phyloP scores from a whole-genome alignment of 2,329 filamentous ascomycete species.

The Macrophomina pseudophaseolina region DNA sequence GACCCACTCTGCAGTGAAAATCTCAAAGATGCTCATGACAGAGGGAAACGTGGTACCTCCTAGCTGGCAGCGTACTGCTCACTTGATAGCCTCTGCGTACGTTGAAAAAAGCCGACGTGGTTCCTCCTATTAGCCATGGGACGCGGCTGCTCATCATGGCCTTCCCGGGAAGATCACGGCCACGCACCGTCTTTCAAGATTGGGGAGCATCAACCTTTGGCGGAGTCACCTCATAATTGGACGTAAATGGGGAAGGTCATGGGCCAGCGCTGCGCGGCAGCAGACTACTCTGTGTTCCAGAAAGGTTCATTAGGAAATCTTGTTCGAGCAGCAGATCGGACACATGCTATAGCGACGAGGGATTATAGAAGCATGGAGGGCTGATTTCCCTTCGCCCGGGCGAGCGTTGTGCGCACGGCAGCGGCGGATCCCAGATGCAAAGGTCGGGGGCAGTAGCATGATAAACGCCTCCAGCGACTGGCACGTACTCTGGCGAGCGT shows the following conservation, averaged over 20 bases:
- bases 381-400: constrained; percentile 14
- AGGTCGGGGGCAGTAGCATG: neutral
- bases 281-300: neutral
- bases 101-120: neutral
- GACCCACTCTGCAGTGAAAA: constrained; percentile 5
- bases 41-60: neutral
- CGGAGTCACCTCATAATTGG: neutral
- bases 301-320: neutral
- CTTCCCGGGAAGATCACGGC: neutral
- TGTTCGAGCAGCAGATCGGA: neutral
- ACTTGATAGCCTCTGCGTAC: neutral
- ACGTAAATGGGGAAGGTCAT: neutral
- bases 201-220: neutral
- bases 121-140: neutral
- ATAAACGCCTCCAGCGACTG: neutral
- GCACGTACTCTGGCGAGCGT: constrained; percentile 3
- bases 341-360: neutral
- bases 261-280: neutral
- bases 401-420: constrained; percentile 4
- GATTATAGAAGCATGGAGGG: constrained; percentile 6
- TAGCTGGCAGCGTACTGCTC: neutral
- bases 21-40: neutral
- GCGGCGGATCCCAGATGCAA: constrained; percentile 9
- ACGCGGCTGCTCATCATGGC: neutral
- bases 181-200: neutral